A percentile compares a stretch with the other conserved stretches of the same genome.
Conservation (phyloP, 768 basidiomycete genomes). For the Xerocomus brunneocitrinus region DNA sequence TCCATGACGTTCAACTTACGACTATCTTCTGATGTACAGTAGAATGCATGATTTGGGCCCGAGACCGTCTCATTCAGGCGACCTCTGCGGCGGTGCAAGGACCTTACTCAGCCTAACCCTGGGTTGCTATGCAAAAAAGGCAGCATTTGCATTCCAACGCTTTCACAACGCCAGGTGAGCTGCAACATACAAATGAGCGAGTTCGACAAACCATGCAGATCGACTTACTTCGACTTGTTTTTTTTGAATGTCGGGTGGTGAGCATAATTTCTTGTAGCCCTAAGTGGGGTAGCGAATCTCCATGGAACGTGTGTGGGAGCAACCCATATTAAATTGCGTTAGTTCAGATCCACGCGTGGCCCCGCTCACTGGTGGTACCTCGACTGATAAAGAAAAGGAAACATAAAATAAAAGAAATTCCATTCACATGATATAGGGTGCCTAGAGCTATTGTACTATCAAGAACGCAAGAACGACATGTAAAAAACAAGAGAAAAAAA, state of each 20-base stretch:
- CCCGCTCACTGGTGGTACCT: no score
- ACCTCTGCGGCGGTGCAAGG: not conserved
- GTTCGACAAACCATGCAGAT: not conserved
- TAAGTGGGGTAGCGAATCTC: not conserved
- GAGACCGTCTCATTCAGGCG: not conserved
- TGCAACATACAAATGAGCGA: not conserved
- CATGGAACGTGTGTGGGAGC: not conserved
- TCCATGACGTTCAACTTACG: not conserved
- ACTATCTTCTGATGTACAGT: not conserved
- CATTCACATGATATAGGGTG: not conserved
- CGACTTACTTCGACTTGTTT: not conserved
- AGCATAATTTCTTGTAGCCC: not conserved
- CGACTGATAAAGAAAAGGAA: not conserved
- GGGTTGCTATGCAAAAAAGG: not conserved
- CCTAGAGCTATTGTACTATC: not conserved
- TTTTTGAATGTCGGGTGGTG: no score
- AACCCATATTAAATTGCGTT: not conserved
- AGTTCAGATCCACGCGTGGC: not conserved
- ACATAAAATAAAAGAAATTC: not conserved
- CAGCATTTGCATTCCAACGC: not conserved
- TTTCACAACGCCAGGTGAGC: not conserved
- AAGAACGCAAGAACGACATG: not conserved
- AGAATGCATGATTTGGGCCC: not conserved
- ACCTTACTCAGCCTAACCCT: not conserved
- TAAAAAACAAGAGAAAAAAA: not conserved